phyloP scores from a whole-genome alignment of 305 asterid genomes.

The Solanum hybrid region DNA sequence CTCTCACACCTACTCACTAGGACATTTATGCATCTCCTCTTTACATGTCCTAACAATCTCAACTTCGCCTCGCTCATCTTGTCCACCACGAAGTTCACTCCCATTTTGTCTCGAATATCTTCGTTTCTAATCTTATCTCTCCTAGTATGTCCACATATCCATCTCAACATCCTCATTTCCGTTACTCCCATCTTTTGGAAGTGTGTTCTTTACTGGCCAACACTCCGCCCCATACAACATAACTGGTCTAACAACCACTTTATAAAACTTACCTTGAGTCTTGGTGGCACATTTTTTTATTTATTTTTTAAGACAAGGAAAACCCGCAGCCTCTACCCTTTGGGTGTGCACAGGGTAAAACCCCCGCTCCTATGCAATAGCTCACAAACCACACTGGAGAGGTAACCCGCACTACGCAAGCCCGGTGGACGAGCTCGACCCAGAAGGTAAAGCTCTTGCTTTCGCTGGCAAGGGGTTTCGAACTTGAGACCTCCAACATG shows the following conservation, averaged over 20 bases:
- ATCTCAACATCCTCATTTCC: background rate
- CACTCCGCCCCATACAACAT: background rate
- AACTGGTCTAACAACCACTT: background rate
- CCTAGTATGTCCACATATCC: background rate
- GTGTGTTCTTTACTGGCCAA: background rate
- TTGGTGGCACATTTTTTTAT: background rate
- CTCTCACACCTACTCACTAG: background rate
- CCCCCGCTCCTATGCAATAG: background rate
- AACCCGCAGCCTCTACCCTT: background rate
- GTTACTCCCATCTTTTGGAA: background rate
- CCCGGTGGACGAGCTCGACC: background rate
- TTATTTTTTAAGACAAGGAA: background rate
- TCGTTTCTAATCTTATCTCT: background rate
- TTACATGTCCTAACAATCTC: background rate
- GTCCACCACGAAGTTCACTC: background rate
- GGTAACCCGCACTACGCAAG: background rate
- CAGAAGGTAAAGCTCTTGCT: background rate
- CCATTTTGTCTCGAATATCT: background rate
- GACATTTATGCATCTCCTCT: background rate
- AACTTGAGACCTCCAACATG: background rate
- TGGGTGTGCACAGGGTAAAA: background rate
- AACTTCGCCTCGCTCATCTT: background rate
- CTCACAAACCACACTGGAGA: background rate
- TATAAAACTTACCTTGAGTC: background rate
- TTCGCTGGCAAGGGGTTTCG: background rate